Evolutionary conservation across 345 rosid genomes (phyloP), one percentile per base, ranked within the genome.

Genomic region (Boechera stricta): DNA sequence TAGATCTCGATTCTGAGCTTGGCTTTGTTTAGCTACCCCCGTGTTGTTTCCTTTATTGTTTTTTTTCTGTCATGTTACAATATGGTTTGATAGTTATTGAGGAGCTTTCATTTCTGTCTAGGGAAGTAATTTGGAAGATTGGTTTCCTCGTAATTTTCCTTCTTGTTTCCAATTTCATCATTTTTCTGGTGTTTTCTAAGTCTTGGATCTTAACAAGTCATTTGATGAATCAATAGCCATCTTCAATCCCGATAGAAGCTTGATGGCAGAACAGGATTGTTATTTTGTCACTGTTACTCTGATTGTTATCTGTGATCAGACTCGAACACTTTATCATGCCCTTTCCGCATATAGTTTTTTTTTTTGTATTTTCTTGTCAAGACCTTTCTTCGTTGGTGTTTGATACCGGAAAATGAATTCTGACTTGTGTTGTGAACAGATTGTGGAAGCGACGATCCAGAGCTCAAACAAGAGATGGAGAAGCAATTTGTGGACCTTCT

Each of bases 401-500:
- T 57, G 56, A 58, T 13, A 4, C 35, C 0, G 0, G 13, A 24
- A 59, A 26, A 39, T 54, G 41, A 55, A 15, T 39, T 28, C 58
- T 49, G 68, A 21, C 29, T 64, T 64, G 49, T 60, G 36, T 28
- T 61, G 47, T 79, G 47, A 71, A 61, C 90, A 96, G 99, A 96
- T 84, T 96, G 99, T 67, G 97, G 96, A 76, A 78, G 90, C 36
- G 80, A 81, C 1, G 49, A 44, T 44, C 49, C 97, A 5, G 97
- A 96, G 56, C 91, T 93, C 38, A 93, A 90, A 81, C 82, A 85
- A 24, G 99, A 96, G 84, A 90, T 91, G 96, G 96, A 93, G 85
- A 96, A 93, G 86, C 96, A 91, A 75, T 91, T 91, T 70, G 94
- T 91, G 6, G 98, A 96, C 81, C 97, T 96, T 79, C 83, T 96